Percentiles rank a stretch among this genome's conserved stretches.
Evolutionary conservation across 2,329 filamentous ascomycete genomes (phyloP).

Genomic region (Podosphaera xanthii): DNA sequence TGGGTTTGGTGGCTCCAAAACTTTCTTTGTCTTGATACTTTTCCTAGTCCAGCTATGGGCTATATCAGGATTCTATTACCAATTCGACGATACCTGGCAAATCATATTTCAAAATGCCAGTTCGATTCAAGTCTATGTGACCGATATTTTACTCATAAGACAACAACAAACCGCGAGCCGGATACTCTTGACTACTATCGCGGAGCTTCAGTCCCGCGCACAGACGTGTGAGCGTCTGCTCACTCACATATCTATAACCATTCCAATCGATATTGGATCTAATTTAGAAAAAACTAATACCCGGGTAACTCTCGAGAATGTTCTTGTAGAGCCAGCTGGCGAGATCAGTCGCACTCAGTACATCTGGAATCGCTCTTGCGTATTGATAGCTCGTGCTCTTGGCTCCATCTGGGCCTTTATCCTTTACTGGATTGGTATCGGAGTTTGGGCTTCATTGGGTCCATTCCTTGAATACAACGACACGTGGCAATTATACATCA

Average conservation of each 20-base stretch:
- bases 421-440: conserved; percentile 18
- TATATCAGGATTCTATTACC: conserved; percentile 14
- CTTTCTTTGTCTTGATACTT: conserved; percentile 15
- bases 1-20: conserved; percentile 12
- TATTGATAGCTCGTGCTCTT: conserved; percentile 8
- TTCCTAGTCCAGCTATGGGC: conserved; percentile 15
- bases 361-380: conserved; percentile 5
- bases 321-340: not conserved
- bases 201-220: conserved; percentile 16
- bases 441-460: conserved; percentile 18
- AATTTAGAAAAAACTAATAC: not conserved
- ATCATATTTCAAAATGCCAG: conserved; percentile 18
- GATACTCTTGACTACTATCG: conserved; percentile 13
- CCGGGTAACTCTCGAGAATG: not conserved
- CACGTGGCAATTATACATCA: conserved; percentile 21
- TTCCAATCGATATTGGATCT: not conserved
- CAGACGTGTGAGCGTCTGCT: conserved; percentile 16
- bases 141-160: conserved; percentile 19
- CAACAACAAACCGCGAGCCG: conserved; percentile 18
- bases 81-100: conserved; percentile 17
- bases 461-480: conserved; percentile 14
- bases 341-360: conserved; percentile 3
- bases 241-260: conserved; percentile 9
- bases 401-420: conserved; percentile 16
- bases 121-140: conserved; percentile 19